Evolutionary conservation across 305 asterid species (phyloP).

Genomic region (Fraxinus platypoda): DNA sequence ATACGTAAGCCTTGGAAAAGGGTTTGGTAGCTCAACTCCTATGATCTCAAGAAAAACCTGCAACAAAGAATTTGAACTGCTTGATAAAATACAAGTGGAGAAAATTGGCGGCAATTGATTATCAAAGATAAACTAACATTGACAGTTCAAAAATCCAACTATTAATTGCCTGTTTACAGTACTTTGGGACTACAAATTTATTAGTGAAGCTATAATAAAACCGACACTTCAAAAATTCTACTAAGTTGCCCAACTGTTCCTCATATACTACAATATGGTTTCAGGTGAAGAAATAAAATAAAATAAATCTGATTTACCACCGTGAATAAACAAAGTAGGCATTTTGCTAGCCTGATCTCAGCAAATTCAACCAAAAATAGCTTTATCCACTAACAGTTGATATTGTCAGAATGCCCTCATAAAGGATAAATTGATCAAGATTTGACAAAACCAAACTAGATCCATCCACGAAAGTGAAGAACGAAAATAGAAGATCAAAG

Average conservation of each 20-base stretch:
- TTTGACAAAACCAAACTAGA: background rate
- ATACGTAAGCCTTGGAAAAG: slow-evolving; percentile 91
- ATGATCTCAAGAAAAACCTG: slow-evolving; percentile 85
- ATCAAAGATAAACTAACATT: background rate
- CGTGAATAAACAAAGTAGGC: background rate
- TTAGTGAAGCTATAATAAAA: background rate
- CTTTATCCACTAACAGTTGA: background rate
- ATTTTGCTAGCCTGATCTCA: background rate
- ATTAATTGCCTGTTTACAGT: background rate
- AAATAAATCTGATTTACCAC: background rate
- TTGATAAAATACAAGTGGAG: slow-evolving; percentile 6
- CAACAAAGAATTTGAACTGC: slow-evolving; percentile 25
- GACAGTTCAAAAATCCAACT: background rate
- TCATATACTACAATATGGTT: background rate
- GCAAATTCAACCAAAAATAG: background rate
- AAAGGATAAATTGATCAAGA: background rate
- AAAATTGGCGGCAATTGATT: background rate
- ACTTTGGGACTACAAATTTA: background rate
- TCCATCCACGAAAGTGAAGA: background rate
- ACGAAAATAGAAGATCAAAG: background rate
- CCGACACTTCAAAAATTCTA: background rate
- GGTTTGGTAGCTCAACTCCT: slow-evolving; percentile 81
- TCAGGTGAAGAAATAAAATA: background rate
- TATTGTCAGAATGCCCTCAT: background rate
- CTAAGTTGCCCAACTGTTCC: background rate